Conservation (phyloP, 345 rosid genomes). For the Gynandropsis gynandra region DNA sequence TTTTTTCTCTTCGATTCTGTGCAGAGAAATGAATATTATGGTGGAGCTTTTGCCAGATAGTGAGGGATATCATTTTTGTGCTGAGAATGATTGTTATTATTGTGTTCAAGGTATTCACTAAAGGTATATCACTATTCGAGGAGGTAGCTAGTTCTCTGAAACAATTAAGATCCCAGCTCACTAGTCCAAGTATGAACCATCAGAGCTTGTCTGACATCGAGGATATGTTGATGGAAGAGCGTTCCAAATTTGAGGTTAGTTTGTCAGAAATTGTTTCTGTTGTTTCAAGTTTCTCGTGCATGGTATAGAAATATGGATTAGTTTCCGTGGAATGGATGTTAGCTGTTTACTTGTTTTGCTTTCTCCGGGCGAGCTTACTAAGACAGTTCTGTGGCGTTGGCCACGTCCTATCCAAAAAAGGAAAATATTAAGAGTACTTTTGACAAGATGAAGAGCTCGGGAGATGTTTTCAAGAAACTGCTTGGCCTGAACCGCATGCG, state of each 20-base stretch:
- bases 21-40: too few relatives aligned
- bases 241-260: slow-evolving; percentile 52
- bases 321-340: not conserved
- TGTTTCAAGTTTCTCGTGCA: not conserved
- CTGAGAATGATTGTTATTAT: slow-evolving; percentile 7
- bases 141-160: slow-evolving; percentile 41
- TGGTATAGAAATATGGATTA: too few relatives aligned
- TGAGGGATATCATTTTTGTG: not conserved
- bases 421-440: slow-evolving; percentile 27
- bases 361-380: too few relatives aligned
- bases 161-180: slow-evolving; percentile 31
- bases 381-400: too few relatives aligned
- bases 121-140: slow-evolving; percentile 40
- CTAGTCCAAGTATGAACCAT: slow-evolving; percentile 31
- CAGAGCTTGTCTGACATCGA: slow-evolving; percentile 37
- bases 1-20: too few relatives aligned
- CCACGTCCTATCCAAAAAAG: slow-evolving; percentile 15
- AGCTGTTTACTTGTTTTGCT: too few relatives aligned
- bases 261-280: not conserved
- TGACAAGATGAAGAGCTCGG: slow-evolving; percentile 30
- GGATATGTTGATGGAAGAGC: slow-evolving; percentile 51
- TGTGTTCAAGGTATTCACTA: slow-evolving; percentile 38
- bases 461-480: slow-evolving; percentile 25
- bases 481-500: slow-evolving; percentile 40
- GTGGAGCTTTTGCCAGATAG: too few relatives aligned